A percentile compares a stretch with the other conserved stretches of the same genome.
Evolutionary conservation across 2,329 filamentous ascomycete genomes (phyloP).

Genomic region (Achaetomium macrosporum): DNA sequence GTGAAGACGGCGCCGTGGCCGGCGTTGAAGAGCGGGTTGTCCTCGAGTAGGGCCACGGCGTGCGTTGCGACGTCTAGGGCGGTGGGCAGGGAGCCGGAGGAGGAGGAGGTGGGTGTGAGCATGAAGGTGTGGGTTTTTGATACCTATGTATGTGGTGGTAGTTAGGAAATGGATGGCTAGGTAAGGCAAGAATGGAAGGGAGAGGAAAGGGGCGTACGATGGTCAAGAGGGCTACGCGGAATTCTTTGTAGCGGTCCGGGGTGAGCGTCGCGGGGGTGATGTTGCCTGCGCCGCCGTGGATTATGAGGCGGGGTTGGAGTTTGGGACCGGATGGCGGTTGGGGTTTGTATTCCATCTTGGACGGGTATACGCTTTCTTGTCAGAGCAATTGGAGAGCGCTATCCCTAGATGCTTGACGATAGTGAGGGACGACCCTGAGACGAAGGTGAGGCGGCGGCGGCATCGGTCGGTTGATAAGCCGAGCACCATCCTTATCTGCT

Average conservation of each 20-base stretch:
- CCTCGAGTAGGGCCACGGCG: slow-evolving; percentile 70
- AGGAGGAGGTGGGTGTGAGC: slow-evolving; percentile 27
- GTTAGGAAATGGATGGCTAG: not conserved
- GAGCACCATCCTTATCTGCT: no score
- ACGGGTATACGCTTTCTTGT: not conserved
- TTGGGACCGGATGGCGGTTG: slow-evolving; percentile 19
- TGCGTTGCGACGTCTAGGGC: slow-evolving; percentile 70
- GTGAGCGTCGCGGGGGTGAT: slow-evolving; percentile 56
- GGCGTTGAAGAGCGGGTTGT: slow-evolving; percentile 78
- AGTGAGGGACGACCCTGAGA: no score
- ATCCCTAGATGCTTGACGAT: no score
- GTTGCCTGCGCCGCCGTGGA: slow-evolving; percentile 69
- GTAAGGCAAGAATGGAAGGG: not conserved
- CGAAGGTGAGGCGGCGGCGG: no score
- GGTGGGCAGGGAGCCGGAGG: slow-evolving; percentile 33
- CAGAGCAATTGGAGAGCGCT: no score
- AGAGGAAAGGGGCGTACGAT: slow-evolving; percentile 44
- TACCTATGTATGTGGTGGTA: slow-evolving; percentile 31
- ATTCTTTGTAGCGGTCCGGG: slow-evolving; percentile 50
- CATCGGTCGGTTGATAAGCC: no score
- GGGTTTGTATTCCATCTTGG: slow-evolving; percentile 39
- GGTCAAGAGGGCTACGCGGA: slow-evolving; percentile 53
- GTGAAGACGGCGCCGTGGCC: slow-evolving; percentile 84
- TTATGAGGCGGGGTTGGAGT: slow-evolving; percentile 54
- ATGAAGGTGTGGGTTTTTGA: slow-evolving; percentile 43